Conservation (phyloP, 108 stramenopile genomes). For the Nitzschia inconspicua region DNA sequence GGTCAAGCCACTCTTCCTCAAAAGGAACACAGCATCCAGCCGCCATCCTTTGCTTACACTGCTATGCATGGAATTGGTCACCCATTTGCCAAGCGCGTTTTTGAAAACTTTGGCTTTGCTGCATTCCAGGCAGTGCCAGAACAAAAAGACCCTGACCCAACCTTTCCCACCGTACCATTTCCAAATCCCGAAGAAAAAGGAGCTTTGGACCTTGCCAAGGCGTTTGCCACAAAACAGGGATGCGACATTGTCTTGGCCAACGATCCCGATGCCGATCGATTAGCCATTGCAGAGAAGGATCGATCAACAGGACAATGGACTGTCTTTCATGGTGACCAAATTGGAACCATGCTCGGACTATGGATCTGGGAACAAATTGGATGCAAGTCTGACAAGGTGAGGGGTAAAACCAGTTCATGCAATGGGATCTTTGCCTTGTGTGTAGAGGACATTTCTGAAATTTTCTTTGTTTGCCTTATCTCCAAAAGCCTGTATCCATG, state of each 20-base stretch:
- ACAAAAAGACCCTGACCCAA: slow-evolving; percentile 87
- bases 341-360: slow-evolving; percentile 85
- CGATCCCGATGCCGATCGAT: slow-evolving; percentile 97
- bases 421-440: neutral
- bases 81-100: slow-evolving; percentile 60
- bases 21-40: neutral
- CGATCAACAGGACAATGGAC: slow-evolving; percentile 71
- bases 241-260: slow-evolving; percentile 92
- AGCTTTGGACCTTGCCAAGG: slow-evolving; percentile 86
- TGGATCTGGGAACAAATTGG: slow-evolving; percentile 88
- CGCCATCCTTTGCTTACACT: slow-evolving; percentile 76
- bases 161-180: slow-evolving; percentile 93
- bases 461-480: neutral
- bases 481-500: slow-evolving; percentile 72
- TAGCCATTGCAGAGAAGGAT: slow-evolving; percentile 91
- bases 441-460: neutral
- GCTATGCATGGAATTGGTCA: slow-evolving; percentile 97
- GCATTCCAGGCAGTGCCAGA: slow-evolving; percentile 67
- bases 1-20: slow-evolving; percentile 4
- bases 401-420: too few relatives aligned
- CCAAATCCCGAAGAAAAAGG: slow-evolving; percentile 98
- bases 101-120: slow-evolving; percentile 74
- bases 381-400: slow-evolving; percentile 52
- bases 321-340: slow-evolving; percentile 95
- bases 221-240: slow-evolving; percentile 52